phyloP scores from a whole-genome alignment of 768 basidiomycete genomes.

The Neoboletus subvelutipes region DNA sequence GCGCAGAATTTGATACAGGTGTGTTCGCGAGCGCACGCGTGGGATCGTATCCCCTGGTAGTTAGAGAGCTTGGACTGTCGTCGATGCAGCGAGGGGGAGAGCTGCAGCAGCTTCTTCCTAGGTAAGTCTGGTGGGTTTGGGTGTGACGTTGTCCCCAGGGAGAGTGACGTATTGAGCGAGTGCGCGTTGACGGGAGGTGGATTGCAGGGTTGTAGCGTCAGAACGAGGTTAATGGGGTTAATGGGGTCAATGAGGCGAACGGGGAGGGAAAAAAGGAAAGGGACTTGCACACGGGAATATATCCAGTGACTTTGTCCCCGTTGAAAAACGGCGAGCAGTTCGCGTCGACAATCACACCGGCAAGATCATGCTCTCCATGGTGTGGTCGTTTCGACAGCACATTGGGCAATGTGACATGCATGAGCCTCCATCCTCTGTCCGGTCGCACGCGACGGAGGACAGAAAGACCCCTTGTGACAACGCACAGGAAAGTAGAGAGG shows the following conservation, averaged over 20 bases:
- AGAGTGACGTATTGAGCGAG: conserved; percentile 57
- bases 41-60: too few species aligned
- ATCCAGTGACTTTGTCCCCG: conserved; percentile 72
- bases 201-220: conserved; percentile 22
- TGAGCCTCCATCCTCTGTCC: conserved; percentile 63
- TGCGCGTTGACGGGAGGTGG: conserved; percentile 48
- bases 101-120: conserved; percentile 63
- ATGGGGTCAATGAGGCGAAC: not conserved
- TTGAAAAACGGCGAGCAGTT: conserved; percentile 42
- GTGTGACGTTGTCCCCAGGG: conserved; percentile 41
- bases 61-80: conserved; percentile 58
- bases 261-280: too few species aligned
- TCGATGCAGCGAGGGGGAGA: conserved; percentile 54
- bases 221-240: not conserved
- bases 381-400: too few species aligned
- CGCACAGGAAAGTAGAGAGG: too few species aligned
- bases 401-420: conserved; percentile 49
- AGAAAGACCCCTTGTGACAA: too few species aligned
- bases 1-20: conserved; percentile 9
- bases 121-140: conserved; percentile 46
- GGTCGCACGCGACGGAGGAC: too few species aligned
- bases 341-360: too few species aligned
- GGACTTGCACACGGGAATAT: too few species aligned
- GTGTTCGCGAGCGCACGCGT: too few species aligned
- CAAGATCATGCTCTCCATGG: too few species aligned